phyloP scores from a whole-genome alignment of 2,329 filamentous ascomycete species.

The Botrytis fragariae region DNA sequence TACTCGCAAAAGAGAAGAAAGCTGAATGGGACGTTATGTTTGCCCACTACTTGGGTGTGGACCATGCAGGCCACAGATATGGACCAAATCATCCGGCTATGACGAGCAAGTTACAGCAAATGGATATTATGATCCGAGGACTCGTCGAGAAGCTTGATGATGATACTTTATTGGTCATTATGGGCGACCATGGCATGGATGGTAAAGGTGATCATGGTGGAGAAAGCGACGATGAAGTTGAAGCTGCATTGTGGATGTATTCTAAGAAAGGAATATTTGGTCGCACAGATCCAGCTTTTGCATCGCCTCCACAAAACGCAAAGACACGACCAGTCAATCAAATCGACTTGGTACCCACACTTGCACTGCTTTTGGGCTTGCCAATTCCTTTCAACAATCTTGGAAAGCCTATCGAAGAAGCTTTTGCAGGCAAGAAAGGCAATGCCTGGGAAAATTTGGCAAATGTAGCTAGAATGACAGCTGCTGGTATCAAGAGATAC shows the following conservation, averaged over 20 bases:
- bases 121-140: slow-evolving; percentile 75
- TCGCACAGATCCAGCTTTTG: slow-evolving; percentile 60
- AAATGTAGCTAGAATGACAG: slow-evolving; percentile 70
- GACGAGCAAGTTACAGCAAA: slow-evolving; percentile 85
- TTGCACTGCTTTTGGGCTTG: slow-evolving; percentile 82
- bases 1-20: slow-evolving; percentile 64
- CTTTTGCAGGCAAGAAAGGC: slow-evolving; percentile 71
- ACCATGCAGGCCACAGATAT: slow-evolving; percentile 95
- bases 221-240: slow-evolving; percentile 92
- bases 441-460: slow-evolving; percentile 75
- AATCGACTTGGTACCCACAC: slow-evolving; percentile 92
- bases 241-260: slow-evolving; percentile 98
- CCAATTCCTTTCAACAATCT: slow-evolving; percentile 97
- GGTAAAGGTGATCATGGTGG: slow-evolving; percentile 96
- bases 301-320: slow-evolving; percentile 63
- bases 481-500: slow-evolving; percentile 86
- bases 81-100: slow-evolving; percentile 91
- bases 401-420: slow-evolving; percentile 88
- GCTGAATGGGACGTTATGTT: slow-evolving; percentile 90
- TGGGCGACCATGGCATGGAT: slow-evolving; percentile 99
- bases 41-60: slow-evolving; percentile 90
- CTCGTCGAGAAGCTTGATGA: slow-evolving; percentile 75
- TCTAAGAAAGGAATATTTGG: slow-evolving; percentile 85
- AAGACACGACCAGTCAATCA: slow-evolving; percentile 76
- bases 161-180: slow-evolving; percentile 83